These are phyloP conservation scores for Schizonepeta tenuifolia DNA, from an alignment of 257 asterid genomes.

Conservation along the genomic window DNA sequence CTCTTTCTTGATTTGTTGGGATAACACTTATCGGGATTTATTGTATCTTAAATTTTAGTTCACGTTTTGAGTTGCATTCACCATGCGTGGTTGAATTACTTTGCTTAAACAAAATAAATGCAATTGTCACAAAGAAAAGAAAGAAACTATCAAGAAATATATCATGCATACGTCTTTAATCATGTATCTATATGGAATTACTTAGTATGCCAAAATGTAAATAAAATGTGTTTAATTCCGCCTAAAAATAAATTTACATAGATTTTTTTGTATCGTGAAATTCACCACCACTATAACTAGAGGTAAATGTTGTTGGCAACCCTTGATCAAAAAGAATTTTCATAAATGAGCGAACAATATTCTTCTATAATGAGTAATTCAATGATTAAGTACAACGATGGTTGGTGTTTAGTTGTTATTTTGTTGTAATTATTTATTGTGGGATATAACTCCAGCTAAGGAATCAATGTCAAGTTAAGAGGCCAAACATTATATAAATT, in stretches of 20 bases:
- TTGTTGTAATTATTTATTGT: neutral
- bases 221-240: neutral
- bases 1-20: too few relatives aligned
- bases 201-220: neutral
- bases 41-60: too few relatives aligned
- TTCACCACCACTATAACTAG: too few relatives aligned
- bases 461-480: slow-evolving; percentile 20
- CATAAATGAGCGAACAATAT: slow-evolving; percentile 6
- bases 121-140: too few relatives aligned
- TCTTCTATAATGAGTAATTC: slow-evolving; percentile 28
- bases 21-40: too few relatives aligned
- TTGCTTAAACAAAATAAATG: too few relatives aligned
- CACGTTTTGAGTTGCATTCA: too few relatives aligned
- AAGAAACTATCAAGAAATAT: too few relatives aligned
- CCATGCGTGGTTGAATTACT: too few relatives aligned
- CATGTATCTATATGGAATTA: neutral
- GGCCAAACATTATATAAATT: slow-evolving; percentile 1
- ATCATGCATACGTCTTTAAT: too few relatives aligned
- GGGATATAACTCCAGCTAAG: slow-evolving; percentile 28
- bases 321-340: slow-evolving; percentile 2
- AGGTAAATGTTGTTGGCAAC: neutral
- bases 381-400: slow-evolving; percentile 26
- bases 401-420: neutral
- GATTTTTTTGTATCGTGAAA: too few relatives aligned
- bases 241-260: too few relatives aligned